These are phyloP conservation scores for Aspergillus caelatus DNA, from an alignment of 2,329 filamentous ascomycete genomes.

Conservation along the genomic window DNA sequence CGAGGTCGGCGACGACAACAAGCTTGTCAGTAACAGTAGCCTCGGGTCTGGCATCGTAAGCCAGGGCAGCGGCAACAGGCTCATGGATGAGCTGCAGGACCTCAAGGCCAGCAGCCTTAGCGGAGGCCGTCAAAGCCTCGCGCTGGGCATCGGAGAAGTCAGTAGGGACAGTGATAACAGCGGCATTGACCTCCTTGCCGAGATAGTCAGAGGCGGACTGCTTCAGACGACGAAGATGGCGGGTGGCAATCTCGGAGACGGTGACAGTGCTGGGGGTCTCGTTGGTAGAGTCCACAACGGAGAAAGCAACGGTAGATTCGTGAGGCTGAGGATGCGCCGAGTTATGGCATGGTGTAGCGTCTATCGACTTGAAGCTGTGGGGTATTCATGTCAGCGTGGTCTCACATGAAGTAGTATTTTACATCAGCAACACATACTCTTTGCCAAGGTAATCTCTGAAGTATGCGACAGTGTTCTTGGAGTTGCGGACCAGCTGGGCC, in stretches of 20 bases:
- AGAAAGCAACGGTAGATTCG: constrained; percentile 75
- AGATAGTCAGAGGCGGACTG: constrained; percentile 87
- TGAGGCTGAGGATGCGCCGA: constrained; percentile 84
- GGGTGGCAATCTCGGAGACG: constrained; percentile 79
- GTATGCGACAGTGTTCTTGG: constrained; percentile 89
- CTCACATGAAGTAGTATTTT: not conserved
- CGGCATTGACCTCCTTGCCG: constrained; percentile 90
- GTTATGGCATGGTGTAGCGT: constrained; percentile 91
- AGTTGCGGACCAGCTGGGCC: constrained; percentile 87
- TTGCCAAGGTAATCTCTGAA: constrained; percentile 96
- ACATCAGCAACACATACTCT: constrained; percentile 60
- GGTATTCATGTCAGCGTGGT: constrained; percentile 14
- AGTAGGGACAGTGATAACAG: constrained; percentile 90
- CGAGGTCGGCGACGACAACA: constrained; percentile 87
- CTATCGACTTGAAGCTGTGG: constrained; percentile 83
- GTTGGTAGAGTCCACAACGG: constrained; percentile 73
- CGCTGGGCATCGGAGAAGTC: constrained; percentile 90
- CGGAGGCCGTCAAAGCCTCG: constrained; percentile 74
- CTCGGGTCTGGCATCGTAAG: constrained; percentile 85
- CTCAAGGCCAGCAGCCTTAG: constrained; percentile 79
- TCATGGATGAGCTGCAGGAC: constrained; percentile 92
- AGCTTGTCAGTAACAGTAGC: constrained; percentile 79
- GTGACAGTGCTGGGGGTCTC: constrained; percentile 70
- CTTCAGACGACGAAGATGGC: constrained; percentile 80
- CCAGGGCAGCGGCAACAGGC: constrained; percentile 83